These are phyloP conservation scores for Cystobasidiaceae sp. DNA, from an alignment of 1,284 basidiomycete species.

Conservation along the genomic window DNA sequence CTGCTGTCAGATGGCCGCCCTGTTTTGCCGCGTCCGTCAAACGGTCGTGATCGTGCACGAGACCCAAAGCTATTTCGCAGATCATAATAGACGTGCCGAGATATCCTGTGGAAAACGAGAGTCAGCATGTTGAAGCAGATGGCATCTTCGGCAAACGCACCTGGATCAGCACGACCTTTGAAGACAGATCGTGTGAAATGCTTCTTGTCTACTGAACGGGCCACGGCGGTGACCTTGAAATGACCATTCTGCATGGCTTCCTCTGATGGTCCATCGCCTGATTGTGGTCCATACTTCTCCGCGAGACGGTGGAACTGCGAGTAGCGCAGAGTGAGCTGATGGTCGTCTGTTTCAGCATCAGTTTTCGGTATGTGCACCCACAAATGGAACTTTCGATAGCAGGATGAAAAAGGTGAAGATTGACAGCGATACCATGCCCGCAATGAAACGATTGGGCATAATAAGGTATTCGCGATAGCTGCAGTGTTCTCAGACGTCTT, in stretches of 20 bases:
- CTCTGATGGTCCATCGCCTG: constrained; percentile 39
- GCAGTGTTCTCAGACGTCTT: no score
- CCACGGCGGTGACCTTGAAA: constrained; percentile 39
- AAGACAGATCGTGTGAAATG: constrained; percentile 34
- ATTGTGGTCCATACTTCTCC: constrained; percentile 36
- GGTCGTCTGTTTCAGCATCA: no score
- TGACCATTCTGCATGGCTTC: constrained; percentile 36
- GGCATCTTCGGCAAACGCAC: background rate
- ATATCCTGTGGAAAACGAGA: constrained; percentile 32
- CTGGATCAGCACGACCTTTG: constrained; percentile 41
- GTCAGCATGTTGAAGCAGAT: no score
- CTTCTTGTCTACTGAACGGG: constrained; percentile 37
- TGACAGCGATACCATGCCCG: constrained; percentile 37
- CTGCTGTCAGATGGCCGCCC: constrained; percentile 42
- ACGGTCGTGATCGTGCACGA: constrained; percentile 39
- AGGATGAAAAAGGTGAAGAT: constrained; percentile 33
- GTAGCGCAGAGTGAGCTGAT: no score
- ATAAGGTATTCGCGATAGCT: constrained; percentile 35
- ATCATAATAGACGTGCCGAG: constrained; percentile 38
- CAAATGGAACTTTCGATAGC: background rate
- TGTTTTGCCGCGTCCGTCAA: constrained; percentile 40
- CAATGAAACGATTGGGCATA: constrained; percentile 30
- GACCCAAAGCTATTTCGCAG: constrained; percentile 36
- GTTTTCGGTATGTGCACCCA: no score
- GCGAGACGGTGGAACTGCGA: constrained; percentile 38